Percentiles rank a stretch among this genome's conserved stretches.
Conservation (phyloP, 2,329 filamentous ascomycete genomes). For the Sclerotinia borealis region DNA sequence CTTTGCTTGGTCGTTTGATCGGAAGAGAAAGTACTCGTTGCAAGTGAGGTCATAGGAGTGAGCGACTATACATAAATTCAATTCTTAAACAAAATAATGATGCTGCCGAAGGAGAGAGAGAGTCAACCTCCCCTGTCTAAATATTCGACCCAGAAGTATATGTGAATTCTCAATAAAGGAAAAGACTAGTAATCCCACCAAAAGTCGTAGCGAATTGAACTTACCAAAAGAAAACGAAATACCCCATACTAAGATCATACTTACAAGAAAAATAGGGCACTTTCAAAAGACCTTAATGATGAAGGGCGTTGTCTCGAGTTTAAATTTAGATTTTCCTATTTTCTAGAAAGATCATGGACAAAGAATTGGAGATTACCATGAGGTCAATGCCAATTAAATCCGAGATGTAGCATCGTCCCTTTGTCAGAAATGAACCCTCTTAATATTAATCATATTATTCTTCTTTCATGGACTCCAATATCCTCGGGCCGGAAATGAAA, state of each 20-base stretch:
- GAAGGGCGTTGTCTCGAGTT: background rate
- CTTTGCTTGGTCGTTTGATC: background rate
- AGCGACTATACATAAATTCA: background rate
- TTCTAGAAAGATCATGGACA: background rate
- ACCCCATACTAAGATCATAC: background rate
- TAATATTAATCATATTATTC: background rate
- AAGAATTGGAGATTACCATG: background rate
- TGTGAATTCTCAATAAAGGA: constrained; percentile 3
- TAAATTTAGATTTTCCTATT: constrained; percentile 1
- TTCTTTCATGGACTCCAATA: background rate
- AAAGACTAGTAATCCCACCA: background rate
- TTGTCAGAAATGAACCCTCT: background rate
- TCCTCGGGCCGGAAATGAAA: background rate
- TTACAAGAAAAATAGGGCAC: background rate
- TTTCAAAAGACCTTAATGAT: background rate
- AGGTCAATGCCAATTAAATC: background rate
- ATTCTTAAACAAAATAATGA: background rate
- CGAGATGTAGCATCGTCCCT: background rate
- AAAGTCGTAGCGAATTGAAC: background rate
- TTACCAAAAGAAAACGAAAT: background rate
- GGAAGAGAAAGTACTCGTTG: background rate
- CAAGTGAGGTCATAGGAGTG: background rate
- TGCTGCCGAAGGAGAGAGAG: background rate
- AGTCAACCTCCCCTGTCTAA: background rate
- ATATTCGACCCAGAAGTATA: background rate